Base-by-base conservation (phyloP, 2,329 filamentous ascomycete genomes). In the Aspergillus flavus region DNA sequence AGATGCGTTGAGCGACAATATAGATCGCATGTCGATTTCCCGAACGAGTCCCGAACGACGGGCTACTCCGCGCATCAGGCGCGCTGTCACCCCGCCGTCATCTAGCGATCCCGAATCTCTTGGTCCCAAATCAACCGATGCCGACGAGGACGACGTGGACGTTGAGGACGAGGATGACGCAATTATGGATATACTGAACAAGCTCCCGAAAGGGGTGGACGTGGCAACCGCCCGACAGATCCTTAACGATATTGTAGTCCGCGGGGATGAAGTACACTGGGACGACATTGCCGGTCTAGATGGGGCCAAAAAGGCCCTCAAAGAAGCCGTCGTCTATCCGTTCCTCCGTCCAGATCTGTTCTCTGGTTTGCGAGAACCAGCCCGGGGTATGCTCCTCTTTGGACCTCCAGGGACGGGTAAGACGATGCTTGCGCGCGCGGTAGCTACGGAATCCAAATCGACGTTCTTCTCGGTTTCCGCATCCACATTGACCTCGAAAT, bases 391-490 rank as follows among this genome's bases (percentile, higher is more conserved):
- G 92, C 84, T 99, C 1, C 84, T 99, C 1, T 99, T 99, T 74
- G 95, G 95, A 0, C 95, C 95, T 1, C 95, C 95, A 0, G 95
- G 95, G n/a, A 99, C 95, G 0, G 95, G 95, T 58, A 99, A 99
- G 79, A 99, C 95, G 0, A 99, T 99, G 95, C 83, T 99, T 43
- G 95, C 95, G 11, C 87, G 95, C 67, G 93, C 93, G 10, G 94
- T 98, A 0, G 95, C 95, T 1, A 98, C 95, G 0, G 95, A 99
- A 77, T 96, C 92, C 1, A 91, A 89, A 71, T 96, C 93, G 12
- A 96, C 96, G 0, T 99, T 98, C 79, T 98, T 99, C 80, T 96
- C 94, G 16, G 97, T 99, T 61, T 97, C 93, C 6, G 93, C 95
- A 19, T 96, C 93, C 74, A 96, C 92, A 70, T 81, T 99, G 68